These are phyloP conservation scores for Calocybe gambosa DNA, from an alignment of 1,284 basidiomycete genomes.

Conservation along the genomic window DNA sequence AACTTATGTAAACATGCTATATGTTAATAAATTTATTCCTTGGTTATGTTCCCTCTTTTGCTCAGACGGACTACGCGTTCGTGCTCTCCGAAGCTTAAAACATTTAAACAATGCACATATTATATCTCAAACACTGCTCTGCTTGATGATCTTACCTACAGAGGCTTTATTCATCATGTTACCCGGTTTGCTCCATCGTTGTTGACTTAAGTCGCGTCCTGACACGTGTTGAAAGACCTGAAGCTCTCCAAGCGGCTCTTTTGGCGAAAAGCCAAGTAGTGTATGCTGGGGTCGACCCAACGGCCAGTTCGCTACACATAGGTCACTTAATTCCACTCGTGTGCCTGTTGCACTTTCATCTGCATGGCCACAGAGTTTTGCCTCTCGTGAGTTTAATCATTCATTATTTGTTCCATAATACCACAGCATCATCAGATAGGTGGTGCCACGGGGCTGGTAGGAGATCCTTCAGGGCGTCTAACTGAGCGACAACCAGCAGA, in stretches of 20 bases:
- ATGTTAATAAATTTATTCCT: conserved; percentile 11
- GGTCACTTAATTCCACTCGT: conserved; percentile 92
- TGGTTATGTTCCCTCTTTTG: not conserved
- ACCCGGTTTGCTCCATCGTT: conserved; percentile 28
- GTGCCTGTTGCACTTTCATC: conserved; percentile 81
- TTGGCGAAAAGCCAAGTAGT: conserved; percentile 45
- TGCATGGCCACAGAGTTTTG: conserved; percentile 76
- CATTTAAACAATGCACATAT: conserved; percentile 9
- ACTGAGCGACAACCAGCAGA: conserved; percentile 77
- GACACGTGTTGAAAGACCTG: conserved; percentile 23
- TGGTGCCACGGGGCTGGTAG: conserved; percentile 93
- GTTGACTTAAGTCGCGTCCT: not conserved
- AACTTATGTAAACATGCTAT: conserved; percentile 10
- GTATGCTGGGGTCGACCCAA: conserved; percentile 92
- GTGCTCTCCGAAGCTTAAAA: not conserved
- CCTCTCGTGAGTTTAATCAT: conserved; percentile 57
- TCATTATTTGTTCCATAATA: not conserved
- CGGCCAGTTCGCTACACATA: conserved; percentile 84
- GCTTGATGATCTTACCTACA: conserved; percentile 34
- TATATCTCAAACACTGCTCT: conserved; percentile 19
- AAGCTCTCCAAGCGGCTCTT: conserved; percentile 32
- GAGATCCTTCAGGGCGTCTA: conserved; percentile 89
- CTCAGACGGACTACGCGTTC: conserved; percentile 5
- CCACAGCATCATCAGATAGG: conserved; percentile 62
- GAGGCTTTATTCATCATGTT: conserved; percentile 44